Conservation (phyloP, 345 rosid genomes). For the Psidium guajava region DNA sequence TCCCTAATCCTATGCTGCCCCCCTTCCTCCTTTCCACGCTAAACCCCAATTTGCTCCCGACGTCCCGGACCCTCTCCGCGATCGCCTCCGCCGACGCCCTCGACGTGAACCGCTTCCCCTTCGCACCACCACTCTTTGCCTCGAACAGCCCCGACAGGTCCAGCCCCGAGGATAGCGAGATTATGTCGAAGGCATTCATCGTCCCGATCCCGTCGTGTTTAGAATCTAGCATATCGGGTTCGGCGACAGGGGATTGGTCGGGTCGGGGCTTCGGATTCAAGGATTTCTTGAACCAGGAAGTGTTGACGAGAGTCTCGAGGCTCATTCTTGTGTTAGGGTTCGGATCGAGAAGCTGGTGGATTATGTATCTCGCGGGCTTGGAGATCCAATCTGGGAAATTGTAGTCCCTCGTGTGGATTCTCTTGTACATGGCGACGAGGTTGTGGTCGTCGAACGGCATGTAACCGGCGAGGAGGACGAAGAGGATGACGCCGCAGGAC, state of each 20-base stretch:
- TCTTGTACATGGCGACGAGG: slow-evolving; percentile 18
- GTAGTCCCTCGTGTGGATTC: slow-evolving; percentile 18
- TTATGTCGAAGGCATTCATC: slow-evolving; percentile 71
- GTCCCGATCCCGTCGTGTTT: not conserved
- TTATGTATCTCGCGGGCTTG: slow-evolving; percentile 35
- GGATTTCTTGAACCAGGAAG: slow-evolving; percentile 49
- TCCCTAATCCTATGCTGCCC: slow-evolving; percentile 46
- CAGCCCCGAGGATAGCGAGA: slow-evolving; percentile 58
- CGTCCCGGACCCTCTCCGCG: slow-evolving; percentile 42
- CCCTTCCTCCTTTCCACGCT: slow-evolving; percentile 48
- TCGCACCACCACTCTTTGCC: slow-evolving; percentile 13
- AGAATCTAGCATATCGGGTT: not conserved
- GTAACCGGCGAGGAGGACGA: slow-evolving; percentile 15
- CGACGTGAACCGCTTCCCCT: slow-evolving; percentile 54
- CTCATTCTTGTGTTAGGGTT: slow-evolving; percentile 67
- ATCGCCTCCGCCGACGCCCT: slow-evolving; percentile 36
- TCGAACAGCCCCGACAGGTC: slow-evolving; percentile 67
- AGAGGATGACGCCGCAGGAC: slow-evolving; percentile 41
- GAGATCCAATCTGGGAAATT: slow-evolving; percentile 23
- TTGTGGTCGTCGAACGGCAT: slow-evolving; percentile 30
- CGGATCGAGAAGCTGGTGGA: slow-evolving; percentile 64
- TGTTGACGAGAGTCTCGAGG: slow-evolving; percentile 28
- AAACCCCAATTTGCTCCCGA: slow-evolving; percentile 64
- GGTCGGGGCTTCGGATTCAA: not conserved
- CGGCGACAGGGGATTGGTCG: slow-evolving; percentile 3